Base-by-base conservation (phyloP, 305 asterid genomes). In the Solanum hybrid region DNA sequence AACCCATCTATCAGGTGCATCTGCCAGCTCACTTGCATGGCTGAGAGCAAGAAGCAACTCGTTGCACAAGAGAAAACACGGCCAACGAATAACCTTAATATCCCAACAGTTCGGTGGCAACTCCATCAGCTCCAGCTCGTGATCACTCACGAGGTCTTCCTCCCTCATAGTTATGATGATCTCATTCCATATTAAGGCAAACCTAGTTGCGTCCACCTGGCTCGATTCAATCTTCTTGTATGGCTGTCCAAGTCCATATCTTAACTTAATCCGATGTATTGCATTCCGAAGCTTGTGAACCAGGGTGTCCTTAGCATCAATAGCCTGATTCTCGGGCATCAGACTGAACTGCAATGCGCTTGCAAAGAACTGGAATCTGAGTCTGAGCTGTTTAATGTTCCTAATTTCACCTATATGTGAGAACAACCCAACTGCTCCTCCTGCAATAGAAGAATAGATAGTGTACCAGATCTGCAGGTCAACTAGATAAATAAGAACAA, bases 161-260 rank as follows among this genome's bases (percentile, higher is more conserved):
- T 96, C 99, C 90, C 99, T 94, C 88, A 97, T 78, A 85, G 98
- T 94, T 89, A 96, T 92, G 72, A 97, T 92, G 35, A 97, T 95
- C 88, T 97, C 99, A 38, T 97, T 96, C 99, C 99, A 97, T 93
- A 96, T 93, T 71, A 97, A 91, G 31, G 99, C 99, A 91, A 97
- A 97, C 89, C 98, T 91, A 42, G 98, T 97, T 73, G 99, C 95
- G 64, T 97, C 99, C 76, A 97, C 96, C 93, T 96, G 96, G 90
- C 96, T 96, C 3, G 99, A 97, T 90, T 97, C 99, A 90, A 97
- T 92, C 95, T 97, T 97, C 96, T 94, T 95, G 94, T 92, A 95
- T 1, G 96, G 95, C 93, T 94, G 94, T 37, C 99, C 99, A 78
- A 96, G 94, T 37, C 99, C 99, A 77, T 97, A 97, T 26, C 99